Percentiles rank a stretch among this genome's conserved stretches.
phyloP scores from a whole-genome alignment of 1,284 basidiomycete species.

The Ustilago loliicola region DNA sequence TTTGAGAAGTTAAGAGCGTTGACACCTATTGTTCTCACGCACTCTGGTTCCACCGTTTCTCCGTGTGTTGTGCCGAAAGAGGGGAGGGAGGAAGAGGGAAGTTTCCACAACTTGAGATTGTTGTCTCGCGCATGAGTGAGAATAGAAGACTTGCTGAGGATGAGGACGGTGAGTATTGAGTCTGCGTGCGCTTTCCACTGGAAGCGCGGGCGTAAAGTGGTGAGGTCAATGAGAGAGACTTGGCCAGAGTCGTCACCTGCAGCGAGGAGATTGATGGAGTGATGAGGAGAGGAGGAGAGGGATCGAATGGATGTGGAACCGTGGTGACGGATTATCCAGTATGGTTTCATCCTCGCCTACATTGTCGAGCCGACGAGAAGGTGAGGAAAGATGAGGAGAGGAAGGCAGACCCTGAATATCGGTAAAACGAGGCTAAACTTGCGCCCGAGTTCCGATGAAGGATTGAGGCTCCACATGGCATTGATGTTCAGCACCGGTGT shows the following conservation, averaged over 20 bases:
- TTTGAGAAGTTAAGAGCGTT: conserved; percentile 91
- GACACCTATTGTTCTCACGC: conserved; percentile 81
- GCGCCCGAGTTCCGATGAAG: not conserved
- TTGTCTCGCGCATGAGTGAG: conserved; percentile 92
- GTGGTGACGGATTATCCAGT: conserved; percentile 82
- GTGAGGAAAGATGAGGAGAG: conserved; percentile 5
- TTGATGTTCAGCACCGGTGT: too few species aligned
- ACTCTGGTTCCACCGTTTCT: conserved; percentile 73
- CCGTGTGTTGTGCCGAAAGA: not conserved
- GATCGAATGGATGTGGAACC: conserved; percentile 75
- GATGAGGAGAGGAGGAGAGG: conserved; percentile 75
- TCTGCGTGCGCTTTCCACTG: conserved; percentile 84
- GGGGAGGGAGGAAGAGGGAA: not conserved
- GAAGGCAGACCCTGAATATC: conserved; percentile 12
- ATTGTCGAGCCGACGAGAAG: not conserved
- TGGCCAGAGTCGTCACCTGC: conserved; percentile 83
- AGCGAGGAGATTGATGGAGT: conserved; percentile 81
- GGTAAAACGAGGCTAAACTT: not conserved
- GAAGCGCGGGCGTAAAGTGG: conserved; percentile 78
- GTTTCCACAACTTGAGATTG: conserved; percentile 79
- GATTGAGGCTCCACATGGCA: not conserved
- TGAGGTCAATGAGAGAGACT: conserved; percentile 80
- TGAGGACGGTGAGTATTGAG: conserved; percentile 80
- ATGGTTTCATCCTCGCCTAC: conserved; percentile 72
- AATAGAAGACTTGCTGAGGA: conserved; percentile 76